Conservation (phyloP, 331 rosid species). For the Malus hybrid region DNA sequence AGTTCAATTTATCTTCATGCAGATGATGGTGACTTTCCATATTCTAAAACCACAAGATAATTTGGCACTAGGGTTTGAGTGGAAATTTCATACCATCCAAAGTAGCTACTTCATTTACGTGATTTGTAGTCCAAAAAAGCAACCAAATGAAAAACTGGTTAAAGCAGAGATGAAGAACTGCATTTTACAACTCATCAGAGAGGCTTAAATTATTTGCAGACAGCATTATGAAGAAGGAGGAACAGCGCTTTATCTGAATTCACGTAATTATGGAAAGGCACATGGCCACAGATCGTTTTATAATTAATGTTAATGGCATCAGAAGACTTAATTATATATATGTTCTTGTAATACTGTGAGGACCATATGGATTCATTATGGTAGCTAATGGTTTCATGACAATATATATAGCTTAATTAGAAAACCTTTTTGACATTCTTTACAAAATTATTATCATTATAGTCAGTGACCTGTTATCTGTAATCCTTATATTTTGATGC, state of each 20-base stretch:
- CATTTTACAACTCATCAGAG: no score
- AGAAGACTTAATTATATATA: conserved; percentile 18
- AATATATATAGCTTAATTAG: background rate
- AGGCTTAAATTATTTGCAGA: conserved; percentile 10
- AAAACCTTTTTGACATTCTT: conserved; percentile 10
- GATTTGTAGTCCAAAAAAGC: background rate
- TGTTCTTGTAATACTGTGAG: background rate
- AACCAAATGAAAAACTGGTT: background rate
- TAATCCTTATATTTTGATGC: background rate
- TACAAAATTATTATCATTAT: conserved; percentile 2
- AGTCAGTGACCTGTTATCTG: background rate
- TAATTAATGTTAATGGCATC: conserved; percentile 15
- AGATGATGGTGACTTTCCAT: background rate
- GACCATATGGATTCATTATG: conserved; percentile 30
- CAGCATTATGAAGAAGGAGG: background rate
- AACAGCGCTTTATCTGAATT: conserved; percentile 4
- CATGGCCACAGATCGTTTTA: conserved; percentile 38
- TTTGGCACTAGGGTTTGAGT: background rate
- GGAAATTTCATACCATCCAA: background rate
- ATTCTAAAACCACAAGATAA: background rate
- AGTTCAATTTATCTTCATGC: background rate
- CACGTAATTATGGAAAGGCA: conserved; percentile 33
- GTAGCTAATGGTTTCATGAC: conserved; percentile 10
- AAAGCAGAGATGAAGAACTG: background rate
- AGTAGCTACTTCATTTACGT: background rate